Percentiles rank a stretch among this genome's conserved stretches.
Evolutionary conservation across 495 filamentous ascomycete species (phyloP).

Genomic region (Hypomontagnella submonticulosa): DNA sequence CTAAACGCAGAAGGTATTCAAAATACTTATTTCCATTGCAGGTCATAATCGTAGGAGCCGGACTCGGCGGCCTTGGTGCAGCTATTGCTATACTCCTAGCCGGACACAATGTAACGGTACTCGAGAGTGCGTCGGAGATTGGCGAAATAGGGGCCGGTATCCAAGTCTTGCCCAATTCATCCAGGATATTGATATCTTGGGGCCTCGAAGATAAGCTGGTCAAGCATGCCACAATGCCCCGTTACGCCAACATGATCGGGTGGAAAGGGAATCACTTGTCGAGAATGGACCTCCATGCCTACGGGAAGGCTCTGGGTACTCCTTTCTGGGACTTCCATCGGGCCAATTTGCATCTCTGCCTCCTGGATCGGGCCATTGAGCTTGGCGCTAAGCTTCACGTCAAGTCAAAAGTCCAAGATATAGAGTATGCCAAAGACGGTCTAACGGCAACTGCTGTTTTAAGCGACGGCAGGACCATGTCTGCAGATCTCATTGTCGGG

Average conservation of each 20-base stretch:
- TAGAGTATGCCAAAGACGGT: conserved; percentile 52
- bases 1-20: background rate
- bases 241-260: conserved; percentile 54
- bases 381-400: conserved; percentile 64
- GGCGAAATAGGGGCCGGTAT: conserved; percentile 71
- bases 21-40: conserved; percentile 38
- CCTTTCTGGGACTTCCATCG: conserved; percentile 70
- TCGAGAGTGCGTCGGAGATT: conserved; percentile 72
- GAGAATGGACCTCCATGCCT: conserved; percentile 55
- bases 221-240: conserved; percentile 51
- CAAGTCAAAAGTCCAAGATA: conserved; percentile 54
- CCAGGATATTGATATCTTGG: conserved; percentile 60
- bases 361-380: conserved; percentile 62
- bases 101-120: conserved; percentile 69
- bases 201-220: conserved; percentile 49
- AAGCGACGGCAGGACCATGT: conserved; percentile 47
- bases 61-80: conserved; percentile 73
- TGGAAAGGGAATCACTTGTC: conserved; percentile 56
- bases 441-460: conserved; percentile 44
- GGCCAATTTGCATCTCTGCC: conserved; percentile 65
- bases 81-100: conserved; percentile 69
- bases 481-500: conserved; percentile 66
- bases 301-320: conserved; percentile 57
- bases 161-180: conserved; percentile 67
- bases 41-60: conserved; percentile 72